Percentiles rank a stretch among this genome's conserved stretches.
phyloP scores from a whole-genome alignment of 176 grass and related monocot species.

The Carex pumila region DNA sequence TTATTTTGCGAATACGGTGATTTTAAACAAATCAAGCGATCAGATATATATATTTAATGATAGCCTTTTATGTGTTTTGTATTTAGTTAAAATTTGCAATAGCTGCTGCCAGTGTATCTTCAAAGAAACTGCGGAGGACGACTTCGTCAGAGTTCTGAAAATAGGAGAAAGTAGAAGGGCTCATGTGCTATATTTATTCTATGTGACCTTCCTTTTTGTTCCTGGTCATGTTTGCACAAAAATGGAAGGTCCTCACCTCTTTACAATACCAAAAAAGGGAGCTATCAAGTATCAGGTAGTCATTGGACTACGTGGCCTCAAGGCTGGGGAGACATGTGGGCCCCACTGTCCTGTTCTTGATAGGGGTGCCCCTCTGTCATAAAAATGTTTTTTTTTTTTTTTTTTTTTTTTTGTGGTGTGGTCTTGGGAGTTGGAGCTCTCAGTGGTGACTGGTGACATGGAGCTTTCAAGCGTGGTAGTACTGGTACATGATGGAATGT shows the following conservation, averaged over 20 bases:
- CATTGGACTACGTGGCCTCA: not conserved
- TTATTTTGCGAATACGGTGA: too few relatives aligned
- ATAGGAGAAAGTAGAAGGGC: not conserved
- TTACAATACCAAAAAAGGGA: not conserved
- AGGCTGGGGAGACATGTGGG: not conserved
- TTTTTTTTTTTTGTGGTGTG: not conserved
- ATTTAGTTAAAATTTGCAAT: constrained; percentile 14
- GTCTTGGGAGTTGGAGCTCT: not conserved
- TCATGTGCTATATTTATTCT: not conserved
- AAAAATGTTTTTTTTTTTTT: not conserved
- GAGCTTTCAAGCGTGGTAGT: not conserved
- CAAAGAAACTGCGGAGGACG: constrained; percentile 5
- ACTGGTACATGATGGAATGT: not conserved
- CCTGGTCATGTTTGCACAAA: not conserved
- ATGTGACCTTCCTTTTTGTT: not conserved
- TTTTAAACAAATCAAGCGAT: too few relatives aligned
- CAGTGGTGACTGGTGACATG: not conserved
- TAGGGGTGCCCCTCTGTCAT: not conserved
- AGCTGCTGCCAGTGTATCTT: constrained; percentile 7
- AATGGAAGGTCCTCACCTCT: not conserved
- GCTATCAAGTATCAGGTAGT: not conserved
- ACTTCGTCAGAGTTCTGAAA: constrained; percentile 10
- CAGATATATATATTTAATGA: not conserved
- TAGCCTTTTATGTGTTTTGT: not conserved
- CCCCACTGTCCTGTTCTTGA: not conserved